Evolutionary conservation across 2,329 filamentous ascomycete species (phyloP).

Genomic region (Xylaria sp.): DNA sequence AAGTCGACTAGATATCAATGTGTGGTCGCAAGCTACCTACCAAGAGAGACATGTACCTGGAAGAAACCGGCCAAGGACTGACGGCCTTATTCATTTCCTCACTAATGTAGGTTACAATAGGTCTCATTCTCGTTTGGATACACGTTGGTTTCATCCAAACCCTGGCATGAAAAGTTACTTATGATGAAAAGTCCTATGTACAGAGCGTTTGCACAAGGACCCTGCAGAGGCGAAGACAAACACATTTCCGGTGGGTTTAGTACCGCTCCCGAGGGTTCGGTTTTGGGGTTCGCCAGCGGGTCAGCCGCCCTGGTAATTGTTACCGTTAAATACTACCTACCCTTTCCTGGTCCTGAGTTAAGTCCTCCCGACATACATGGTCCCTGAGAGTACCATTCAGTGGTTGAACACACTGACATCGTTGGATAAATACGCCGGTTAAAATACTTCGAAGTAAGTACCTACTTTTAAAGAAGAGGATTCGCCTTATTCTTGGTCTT

Average conservation of each 20-base stretch:
- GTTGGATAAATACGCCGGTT: conserved; percentile 26
- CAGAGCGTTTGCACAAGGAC: conserved; percentile 5
- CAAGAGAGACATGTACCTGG: not conserved
- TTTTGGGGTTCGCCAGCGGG: conserved; percentile 23
- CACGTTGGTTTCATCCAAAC: conserved; percentile 14
- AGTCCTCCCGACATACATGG: not conserved
- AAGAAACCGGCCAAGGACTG: not conserved
- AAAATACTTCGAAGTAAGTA: conserved; percentile 15
- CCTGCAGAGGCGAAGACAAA: conserved; percentile 16
- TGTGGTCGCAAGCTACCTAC: no score
- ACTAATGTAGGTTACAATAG: conserved; percentile 13
- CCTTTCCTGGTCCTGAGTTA: not conserved
- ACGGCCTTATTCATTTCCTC: conserved; percentile 1
- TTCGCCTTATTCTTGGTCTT: conserved; percentile 3
- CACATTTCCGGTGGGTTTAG: conserved; percentile 6
- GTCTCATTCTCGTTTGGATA: conserved; percentile 5
- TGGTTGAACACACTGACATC: conserved; percentile 10
- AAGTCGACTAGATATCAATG: no score
- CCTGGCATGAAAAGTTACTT: not conserved
- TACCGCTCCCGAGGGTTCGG: conserved; percentile 31
- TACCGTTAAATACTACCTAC: conserved; percentile 24
- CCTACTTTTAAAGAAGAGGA: conserved; percentile 5
- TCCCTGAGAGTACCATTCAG: conserved; percentile 3
- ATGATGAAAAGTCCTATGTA: conserved; percentile 13
- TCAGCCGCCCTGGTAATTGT: conserved; percentile 13